phyloP scores from a whole-genome alignment of 768 basidiomycete species.

The Phaeolepiota aurea region DNA sequence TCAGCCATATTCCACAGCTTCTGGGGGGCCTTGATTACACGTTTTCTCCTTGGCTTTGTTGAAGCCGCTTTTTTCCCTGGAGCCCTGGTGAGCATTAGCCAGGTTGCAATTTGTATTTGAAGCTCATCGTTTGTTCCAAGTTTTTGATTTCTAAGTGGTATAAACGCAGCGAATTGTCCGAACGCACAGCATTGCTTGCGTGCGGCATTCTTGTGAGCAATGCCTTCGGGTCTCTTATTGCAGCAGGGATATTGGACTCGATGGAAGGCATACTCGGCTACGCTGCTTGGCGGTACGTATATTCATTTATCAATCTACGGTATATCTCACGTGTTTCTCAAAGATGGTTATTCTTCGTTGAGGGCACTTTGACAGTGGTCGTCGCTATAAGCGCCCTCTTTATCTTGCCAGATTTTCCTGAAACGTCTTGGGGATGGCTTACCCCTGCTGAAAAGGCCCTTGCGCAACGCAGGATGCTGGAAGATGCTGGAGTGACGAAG shows the following conservation, averaged over 20 bases:
- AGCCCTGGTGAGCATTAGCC: constrained; percentile 30
- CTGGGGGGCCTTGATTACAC: constrained; percentile 50
- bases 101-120: not conserved
- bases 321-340: not conserved
- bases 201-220: constrained; percentile 74
- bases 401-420: constrained; percentile 70
- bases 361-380: constrained; percentile 49
- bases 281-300: constrained; percentile 59
- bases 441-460: constrained; percentile 46
- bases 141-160: constrained; percentile 68
- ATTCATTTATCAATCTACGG: not conserved
- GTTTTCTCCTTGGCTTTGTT: constrained; percentile 75
- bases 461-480: constrained; percentile 51
- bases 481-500: constrained; percentile 32
- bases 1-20: constrained; percentile 43
- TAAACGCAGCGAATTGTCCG: constrained; percentile 60
- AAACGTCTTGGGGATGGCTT: constrained; percentile 45
- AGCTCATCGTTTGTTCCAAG: constrained; percentile 6
- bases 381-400: constrained; percentile 45
- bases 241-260: constrained; percentile 61
- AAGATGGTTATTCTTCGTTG: constrained; percentile 70
- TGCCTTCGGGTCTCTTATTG: constrained; percentile 75
- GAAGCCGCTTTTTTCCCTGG: constrained; percentile 69
- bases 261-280: constrained; percentile 66
- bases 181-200: constrained; percentile 57